Conservation (phyloP, 2,329 filamentous ascomycete species). For the Aspergillus oerlinghausenensis region DNA sequence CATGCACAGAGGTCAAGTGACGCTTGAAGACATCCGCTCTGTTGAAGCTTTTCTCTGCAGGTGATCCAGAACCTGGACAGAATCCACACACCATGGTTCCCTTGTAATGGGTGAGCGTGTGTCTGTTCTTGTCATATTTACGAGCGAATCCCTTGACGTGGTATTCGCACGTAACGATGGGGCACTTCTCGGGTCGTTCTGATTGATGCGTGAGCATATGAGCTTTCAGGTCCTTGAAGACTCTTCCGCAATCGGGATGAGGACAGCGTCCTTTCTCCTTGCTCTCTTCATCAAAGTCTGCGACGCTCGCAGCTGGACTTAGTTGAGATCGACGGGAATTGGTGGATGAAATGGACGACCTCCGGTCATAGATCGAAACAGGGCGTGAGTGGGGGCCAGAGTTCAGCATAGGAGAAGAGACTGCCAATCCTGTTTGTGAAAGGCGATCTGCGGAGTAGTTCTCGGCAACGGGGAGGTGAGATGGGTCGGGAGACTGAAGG, state of each 20-base stretch:
- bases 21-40: constrained; percentile 94
- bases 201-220: constrained; percentile 93
- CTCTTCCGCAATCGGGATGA: constrained; percentile 75
- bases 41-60: constrained; percentile 93
- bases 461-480: constrained; percentile 28
- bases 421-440: constrained; percentile 11
- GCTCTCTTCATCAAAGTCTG: constrained; percentile 59
- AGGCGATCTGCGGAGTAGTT: constrained; percentile 25
- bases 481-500: constrained; percentile 33
- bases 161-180: constrained; percentile 87
- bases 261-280: constrained; percentile 68
- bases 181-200: constrained; percentile 90
- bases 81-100: constrained; percentile 96
- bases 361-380: constrained; percentile 46
- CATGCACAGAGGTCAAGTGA: constrained; percentile 83
- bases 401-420: constrained; percentile 62
- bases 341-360: constrained; percentile 66
- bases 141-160: constrained; percentile 87
- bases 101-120: constrained; percentile 93
- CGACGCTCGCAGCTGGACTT: constrained; percentile 56
- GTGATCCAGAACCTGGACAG: constrained; percentile 81
- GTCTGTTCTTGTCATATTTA: constrained; percentile 95
- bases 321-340: constrained; percentile 61
- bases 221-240: constrained; percentile 87
- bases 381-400: constrained; percentile 54